These are phyloP conservation scores for Penicillium crustosum DNA, from an alignment of 2,329 filamentous ascomycete genomes.

Conservation along the genomic window DNA sequence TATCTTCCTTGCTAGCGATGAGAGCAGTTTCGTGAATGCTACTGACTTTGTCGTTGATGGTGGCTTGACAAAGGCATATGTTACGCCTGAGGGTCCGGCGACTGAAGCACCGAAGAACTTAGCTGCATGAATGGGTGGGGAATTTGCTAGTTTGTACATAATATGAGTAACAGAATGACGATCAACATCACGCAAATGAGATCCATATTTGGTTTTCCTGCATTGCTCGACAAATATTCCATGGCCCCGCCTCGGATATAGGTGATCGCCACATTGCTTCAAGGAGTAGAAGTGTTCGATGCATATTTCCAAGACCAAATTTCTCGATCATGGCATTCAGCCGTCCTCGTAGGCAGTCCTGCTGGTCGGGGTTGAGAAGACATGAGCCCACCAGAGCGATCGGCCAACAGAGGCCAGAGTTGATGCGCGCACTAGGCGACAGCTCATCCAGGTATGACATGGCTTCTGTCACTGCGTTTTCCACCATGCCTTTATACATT, in stretches of 20 bases:
- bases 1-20: conserved; percentile 81
- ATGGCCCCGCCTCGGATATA: conserved; percentile 39
- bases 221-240: conserved; percentile 50
- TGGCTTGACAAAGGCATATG: conserved; percentile 87
- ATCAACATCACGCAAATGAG: conserved; percentile 45
- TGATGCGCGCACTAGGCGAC: conserved; percentile 29
- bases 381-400: conserved; percentile 35
- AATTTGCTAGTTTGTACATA: conserved; percentile 14
- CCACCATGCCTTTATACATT: conserved; percentile 29
- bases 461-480: conserved; percentile 28
- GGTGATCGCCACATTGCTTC: conserved; percentile 47
- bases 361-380: conserved; percentile 21
- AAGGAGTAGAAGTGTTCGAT: conserved; percentile 44
- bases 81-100: conserved; percentile 60
- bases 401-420: conserved; percentile 39
- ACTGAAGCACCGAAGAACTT: conserved; percentile 54
- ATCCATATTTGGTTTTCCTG: conserved; percentile 51
- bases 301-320: conserved; percentile 51
- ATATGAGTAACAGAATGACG: conserved; percentile 8
- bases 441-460: conserved; percentile 29
- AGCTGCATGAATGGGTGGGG: conserved; percentile 19
- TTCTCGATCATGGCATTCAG: conserved; percentile 26
- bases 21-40: conserved; percentile 85
- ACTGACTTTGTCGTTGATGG: conserved; percentile 94
- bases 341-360: conserved; percentile 32